Conservation (phyloP, 148 eudicot species). For the Heliosperma pusillum region DNA sequence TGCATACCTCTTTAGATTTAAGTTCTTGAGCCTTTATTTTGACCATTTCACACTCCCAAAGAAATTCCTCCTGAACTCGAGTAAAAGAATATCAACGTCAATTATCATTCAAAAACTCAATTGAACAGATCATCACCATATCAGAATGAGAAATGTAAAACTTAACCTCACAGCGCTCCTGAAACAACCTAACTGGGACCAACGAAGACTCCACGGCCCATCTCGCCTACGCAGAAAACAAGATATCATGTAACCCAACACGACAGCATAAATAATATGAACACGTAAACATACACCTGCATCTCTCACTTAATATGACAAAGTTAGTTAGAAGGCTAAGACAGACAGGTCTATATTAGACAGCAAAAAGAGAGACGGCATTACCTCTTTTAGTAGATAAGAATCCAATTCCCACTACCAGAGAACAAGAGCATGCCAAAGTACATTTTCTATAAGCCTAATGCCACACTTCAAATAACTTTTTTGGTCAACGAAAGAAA, state of each 20-base stretch:
- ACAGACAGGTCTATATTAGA: background rate
- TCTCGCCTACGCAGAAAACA: conserved; percentile 57
- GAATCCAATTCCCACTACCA: background rate
- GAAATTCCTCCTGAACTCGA: conserved; percentile 79
- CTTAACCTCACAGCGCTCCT: conserved; percentile 96
- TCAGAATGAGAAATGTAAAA: background rate
- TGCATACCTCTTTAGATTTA: conserved; percentile 90
- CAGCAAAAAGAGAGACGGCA: background rate
- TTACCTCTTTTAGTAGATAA: background rate
- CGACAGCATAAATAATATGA: background rate
- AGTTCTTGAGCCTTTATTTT: conserved; percentile 96
- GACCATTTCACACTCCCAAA: conserved; percentile 94
- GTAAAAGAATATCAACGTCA: conserved; percentile 7
- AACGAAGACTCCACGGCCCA: conserved; percentile 90
- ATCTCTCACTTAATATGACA: background rate
- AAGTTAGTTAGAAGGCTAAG: background rate
- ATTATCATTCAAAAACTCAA: background rate
- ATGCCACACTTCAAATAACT: background rate
- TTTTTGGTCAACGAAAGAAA: background rate
- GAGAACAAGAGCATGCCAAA: background rate
- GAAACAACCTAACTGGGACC: conserved; percentile 81
- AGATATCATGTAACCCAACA: conserved; percentile 5
- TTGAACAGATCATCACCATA: background rate
- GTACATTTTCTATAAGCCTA: no score
- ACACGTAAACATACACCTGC: background rate